Base-by-base conservation (phyloP, 306 rosid species). In the Castanea mollissima region DNA sequence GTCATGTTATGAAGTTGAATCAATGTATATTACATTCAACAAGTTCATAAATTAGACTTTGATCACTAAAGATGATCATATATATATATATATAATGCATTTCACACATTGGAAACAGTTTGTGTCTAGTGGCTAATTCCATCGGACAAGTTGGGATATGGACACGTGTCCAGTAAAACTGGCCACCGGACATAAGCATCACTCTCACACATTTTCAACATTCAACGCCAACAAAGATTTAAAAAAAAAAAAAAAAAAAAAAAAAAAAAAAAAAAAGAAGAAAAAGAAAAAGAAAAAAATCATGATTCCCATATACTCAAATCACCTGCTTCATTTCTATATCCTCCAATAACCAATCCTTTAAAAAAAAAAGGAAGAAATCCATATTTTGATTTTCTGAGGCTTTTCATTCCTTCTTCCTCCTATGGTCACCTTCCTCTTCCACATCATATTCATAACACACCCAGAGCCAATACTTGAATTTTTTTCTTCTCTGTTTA, bases 261-360 rank as follows among this genome's bases (percentile, higher is more conserved):
- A 27, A 27, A 52, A 31, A 74, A 1, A 49, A 65, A 60, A 19
- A 55, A 25, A 6, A 41, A 2, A 27, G n/a, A n/a, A n/a, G n/a
- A n/a, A n/a, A n/a, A n/a, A n/a, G n/a, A n/a, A n/a, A n/a, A n/a
- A n/a, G n/a, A n/a, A 73, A 4, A 29, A 2, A n/a, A 73, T 25
- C 23, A 12, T 29, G 10, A 20, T 38, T 55, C 16, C n/a, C 32
- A 34, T 12, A 55, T 16, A 2, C 18, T 21, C 19, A 5, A 35
- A 60, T 78, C 74, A 74, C 83, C 83, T 69, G 60, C 58, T 20
- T 14, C 4, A 31, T 13, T 79, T 70, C 32, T 68, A 51, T 64
- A 87, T 83, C 82, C 71, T 83, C 85, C 90, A 84, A 38, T 81
- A 73, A 79, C 73, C 85, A 86, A 87, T 70, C 68, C 69, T 69